Conservation (phyloP, 495 filamentous ascomycete genomes). For the Hyaloscypha variabilis region DNA sequence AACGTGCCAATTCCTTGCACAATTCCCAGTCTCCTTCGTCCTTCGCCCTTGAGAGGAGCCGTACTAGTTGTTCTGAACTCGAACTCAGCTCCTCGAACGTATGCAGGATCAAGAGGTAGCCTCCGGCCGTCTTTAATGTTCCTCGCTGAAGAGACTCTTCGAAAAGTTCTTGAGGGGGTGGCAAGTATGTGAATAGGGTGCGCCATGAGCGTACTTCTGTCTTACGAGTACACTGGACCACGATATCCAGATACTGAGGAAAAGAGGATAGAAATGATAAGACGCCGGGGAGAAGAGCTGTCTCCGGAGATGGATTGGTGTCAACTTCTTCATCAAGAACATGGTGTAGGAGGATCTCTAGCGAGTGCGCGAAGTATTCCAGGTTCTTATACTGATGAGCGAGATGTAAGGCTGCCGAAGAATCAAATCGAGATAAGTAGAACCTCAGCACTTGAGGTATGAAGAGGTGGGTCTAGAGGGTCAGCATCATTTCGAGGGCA, state of each 20-base stretch:
- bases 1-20: constrained; percentile 91
- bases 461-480: constrained; percentile 77
- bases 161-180: constrained; percentile 86
- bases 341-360: constrained; percentile 91
- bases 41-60: constrained; percentile 80
- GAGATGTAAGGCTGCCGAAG: constrained; percentile 71
- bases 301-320: constrained; percentile 62
- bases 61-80: constrained; percentile 78
- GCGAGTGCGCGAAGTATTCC: constrained; percentile 87
- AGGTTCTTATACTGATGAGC: constrained; percentile 83
- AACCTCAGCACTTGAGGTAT: constrained; percentile 83
- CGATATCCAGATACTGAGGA: constrained; percentile 86
- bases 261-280: constrained; percentile 90
- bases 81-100: constrained; percentile 85
- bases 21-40: constrained; percentile 92
- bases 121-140: constrained; percentile 92
- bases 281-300: constrained; percentile 81
- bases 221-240: constrained; percentile 97
- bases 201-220: constrained; percentile 95
- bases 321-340: constrained; percentile 96
- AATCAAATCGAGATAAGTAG: constrained; percentile 70
- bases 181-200: constrained; percentile 87
- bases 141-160: constrained; percentile 85
- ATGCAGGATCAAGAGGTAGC: constrained; percentile 94
- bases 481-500: constrained; percentile 1